phyloP scores from a whole-genome alignment of 225 moss, liverwort and hornwort species.

The Asterella californica region DNA sequence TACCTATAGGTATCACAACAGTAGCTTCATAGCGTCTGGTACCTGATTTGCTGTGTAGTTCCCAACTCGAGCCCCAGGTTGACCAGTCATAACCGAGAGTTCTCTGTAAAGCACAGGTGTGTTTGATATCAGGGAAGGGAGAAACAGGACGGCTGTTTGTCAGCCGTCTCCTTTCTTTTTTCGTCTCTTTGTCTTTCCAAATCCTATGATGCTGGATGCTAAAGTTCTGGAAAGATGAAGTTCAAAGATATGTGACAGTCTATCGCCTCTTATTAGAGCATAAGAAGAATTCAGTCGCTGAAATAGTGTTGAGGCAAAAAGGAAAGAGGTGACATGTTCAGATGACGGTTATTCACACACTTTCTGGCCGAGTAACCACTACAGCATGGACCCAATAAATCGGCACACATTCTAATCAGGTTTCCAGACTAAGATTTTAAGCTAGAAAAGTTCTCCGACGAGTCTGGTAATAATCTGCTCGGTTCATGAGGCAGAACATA shows the following conservation, averaged over 20 bases:
- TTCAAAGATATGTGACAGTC: neutral
- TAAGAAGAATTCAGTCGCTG: too few relatives aligned
- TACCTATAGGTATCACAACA: neutral
- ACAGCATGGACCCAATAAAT: too few relatives aligned
- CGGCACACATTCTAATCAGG: too few relatives aligned
- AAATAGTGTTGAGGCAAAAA: neutral
- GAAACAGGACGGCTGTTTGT: neutral
- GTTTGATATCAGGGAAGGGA: neutral
- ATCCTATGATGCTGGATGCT: neutral
- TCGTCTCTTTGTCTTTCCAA: too few relatives aligned
- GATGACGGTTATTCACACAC: too few relatives aligned
- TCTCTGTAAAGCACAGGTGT: conserved; percentile 49
- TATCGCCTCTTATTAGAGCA: neutral
- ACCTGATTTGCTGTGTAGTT: conserved; percentile 72
- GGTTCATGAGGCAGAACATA: neutral
- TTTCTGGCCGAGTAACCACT: too few relatives aligned
- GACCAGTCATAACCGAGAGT: conserved; percentile 65
- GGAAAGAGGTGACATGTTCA: too few relatives aligned
- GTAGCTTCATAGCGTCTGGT: neutral
- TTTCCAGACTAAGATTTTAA: too few relatives aligned
- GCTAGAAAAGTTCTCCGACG: too few relatives aligned
- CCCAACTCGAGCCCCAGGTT: conserved; percentile 57
- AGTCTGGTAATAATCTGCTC: neutral
- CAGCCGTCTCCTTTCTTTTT: neutral
- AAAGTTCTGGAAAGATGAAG: neutral